Base-by-base conservation (phyloP, 768 basidiomycete genomes). In the Boletellus emodensis region DNA sequence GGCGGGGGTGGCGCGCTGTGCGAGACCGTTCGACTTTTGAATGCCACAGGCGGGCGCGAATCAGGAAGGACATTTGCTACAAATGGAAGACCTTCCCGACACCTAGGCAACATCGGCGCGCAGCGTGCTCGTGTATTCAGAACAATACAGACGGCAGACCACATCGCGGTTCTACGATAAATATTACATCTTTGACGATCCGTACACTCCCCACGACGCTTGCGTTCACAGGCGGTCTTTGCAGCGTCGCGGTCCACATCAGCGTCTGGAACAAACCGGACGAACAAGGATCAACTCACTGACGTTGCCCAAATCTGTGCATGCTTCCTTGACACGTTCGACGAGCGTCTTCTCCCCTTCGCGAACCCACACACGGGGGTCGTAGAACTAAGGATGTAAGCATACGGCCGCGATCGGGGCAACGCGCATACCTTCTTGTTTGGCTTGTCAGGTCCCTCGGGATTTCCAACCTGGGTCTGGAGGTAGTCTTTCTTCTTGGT, bases 361-460 rank as follows among this genome's bases (percentile, higher is more conserved):
- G 63, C 95, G 90, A 44, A 99, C 93, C 95, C 95, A 99, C 52
- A 94, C 86, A 76, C 95, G 90, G 44, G 94, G 94, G 71, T 95
- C 93, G 73, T 95, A 95, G 77, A 71, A 87, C 87, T 88, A 55
- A 13, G 14, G 26, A 41, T 5, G n/a, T 55, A 14, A 52, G 49
- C 33, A 3, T 8, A 13, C 13, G 34, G 17, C 20, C 40, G 14
- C 4, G 24, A 46, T 43, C 46, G 3, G 43, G 39, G 12, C 2
- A 9, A 38, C 24, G 17, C 9, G 12, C 52, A 65, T 48, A 84
- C 86, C 84, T 98, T 99, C 89, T 99, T 99, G 85, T 99, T 98
- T 50, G 95, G 95, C 79, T 95, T 95, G 74, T 97, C 94, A 18
- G 83, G 69, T 40, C 94, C 94, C 22, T 97, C 94, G 36, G 96